A percentile compares a stretch with the other conserved stretches of the same genome.
Conservation (phyloP, 2,329 filamentous ascomycete genomes). For the Talaromyces sp. region DNA sequence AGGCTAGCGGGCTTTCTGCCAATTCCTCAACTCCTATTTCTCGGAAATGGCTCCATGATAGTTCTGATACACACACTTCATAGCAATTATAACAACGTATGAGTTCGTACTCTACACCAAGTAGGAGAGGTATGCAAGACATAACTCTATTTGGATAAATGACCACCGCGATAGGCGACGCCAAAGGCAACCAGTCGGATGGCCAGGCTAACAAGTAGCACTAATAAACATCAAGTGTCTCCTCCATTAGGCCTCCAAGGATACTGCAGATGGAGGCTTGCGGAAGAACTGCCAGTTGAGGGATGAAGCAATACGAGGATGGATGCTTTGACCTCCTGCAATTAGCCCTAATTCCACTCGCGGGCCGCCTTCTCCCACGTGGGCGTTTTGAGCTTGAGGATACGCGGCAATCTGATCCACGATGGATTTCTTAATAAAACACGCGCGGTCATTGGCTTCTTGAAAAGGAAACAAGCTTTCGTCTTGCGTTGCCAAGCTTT, state of each 20-base stretch:
- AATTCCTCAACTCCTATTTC: no score
- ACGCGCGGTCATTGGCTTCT: not conserved
- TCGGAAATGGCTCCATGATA: no score
- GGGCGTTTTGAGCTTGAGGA: not conserved
- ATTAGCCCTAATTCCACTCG: not conserved
- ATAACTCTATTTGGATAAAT: no score
- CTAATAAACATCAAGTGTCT: no score
- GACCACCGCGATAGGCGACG: not conserved
- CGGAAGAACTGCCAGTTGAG: not conserved
- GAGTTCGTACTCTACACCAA: no score
- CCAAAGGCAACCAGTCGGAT: not conserved
- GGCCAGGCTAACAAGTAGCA: no score
- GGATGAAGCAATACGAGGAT: not conserved
- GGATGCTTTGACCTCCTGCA: not conserved
- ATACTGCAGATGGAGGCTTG: not conserved
- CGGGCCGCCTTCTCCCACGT: not conserved
- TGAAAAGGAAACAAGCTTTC: not conserved
- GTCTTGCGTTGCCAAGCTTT: not conserved
- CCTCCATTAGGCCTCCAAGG: no score
- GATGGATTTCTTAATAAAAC: not conserved
- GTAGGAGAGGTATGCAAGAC: no score
- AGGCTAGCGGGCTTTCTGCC: no score
- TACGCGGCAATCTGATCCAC: not conserved
- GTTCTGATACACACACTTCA: no score
- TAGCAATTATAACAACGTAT: no score